Evolutionary conservation across 495 filamentous ascomycete species (phyloP), one percentile per base, ranked within the genome.

Genomic region (Copromyces sp.): DNA sequence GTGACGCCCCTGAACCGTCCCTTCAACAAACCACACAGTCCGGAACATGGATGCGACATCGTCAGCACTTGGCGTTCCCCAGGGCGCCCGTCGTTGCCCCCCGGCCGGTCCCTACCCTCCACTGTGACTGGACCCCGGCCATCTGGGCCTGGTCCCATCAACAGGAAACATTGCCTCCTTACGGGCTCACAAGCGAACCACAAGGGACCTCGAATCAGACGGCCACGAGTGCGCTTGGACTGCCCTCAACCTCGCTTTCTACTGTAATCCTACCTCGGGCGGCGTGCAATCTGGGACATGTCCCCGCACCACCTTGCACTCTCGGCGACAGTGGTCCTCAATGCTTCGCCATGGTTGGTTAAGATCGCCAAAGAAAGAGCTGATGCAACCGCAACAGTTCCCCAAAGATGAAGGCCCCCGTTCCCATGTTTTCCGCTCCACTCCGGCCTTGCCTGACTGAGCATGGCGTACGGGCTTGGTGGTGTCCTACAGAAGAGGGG

Each of bases 181-280:
- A 76, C 76, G 70, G 70, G 72, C 75, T 44, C 39, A 68, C 44
- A 53, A 45, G 32, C 39, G 68, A 65, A 37, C 39, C 47, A 59
- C 47, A 65, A 35, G 12, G 29, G 29, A 32, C 29, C 29, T 16
- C 53, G 1, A 65, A 65, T 65, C 53, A 65, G 53, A 65, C 37
- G 53, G 53, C 37, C 53, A 29, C 29, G 53, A 65, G 29, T 65
- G 53, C 53, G 53, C 53, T 65, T 65, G 53, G 29, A 65, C 53
- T 65, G 53, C 29, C 29, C 14, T 65, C 53, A 65, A 16, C 39
- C 42, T 68, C 61, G 38, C 53, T 68, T 68, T 16, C n/a, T n/a
- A 44, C n/a, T 24, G 69, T 69, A 39, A 71, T 72, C 72, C 73
- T 75, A 74, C 76, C 72, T 76, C 78, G 75, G 74, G 69, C 72